A percentile compares a stretch with the other conserved stretches of the same genome.
Conservation (phyloP, 352 stramenopile species). For the Phytopythium vexans region DNA sequence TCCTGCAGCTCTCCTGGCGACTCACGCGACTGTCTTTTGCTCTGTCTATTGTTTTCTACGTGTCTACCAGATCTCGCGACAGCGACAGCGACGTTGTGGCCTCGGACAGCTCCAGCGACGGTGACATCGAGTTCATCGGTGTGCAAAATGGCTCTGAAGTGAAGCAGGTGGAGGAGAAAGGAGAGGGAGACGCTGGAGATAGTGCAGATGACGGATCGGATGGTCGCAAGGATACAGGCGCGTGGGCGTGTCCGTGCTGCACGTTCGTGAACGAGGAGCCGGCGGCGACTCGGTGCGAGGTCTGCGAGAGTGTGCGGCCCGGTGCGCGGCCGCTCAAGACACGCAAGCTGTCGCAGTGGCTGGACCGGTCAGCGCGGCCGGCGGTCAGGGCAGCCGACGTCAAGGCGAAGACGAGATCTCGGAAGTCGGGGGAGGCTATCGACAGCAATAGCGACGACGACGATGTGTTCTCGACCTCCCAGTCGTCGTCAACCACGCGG, state of each 20-base stretch:
- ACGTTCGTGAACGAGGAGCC: conserved; percentile 43
- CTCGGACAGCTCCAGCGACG: conserved; percentile 24
- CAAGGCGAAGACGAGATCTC: conserved; percentile 12
- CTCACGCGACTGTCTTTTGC: neutral
- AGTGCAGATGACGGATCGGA: too few relatives aligned
- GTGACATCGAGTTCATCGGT: conserved; percentile 12
- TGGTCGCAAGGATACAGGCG: too few relatives aligned
- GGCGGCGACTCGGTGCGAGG: conserved; percentile 20
- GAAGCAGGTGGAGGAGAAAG: neutral
- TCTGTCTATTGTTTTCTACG: neutral
- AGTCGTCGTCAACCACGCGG: too few relatives aligned
- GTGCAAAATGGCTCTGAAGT: neutral
- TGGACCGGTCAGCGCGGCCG: conserved; percentile 18
- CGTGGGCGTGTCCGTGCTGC: conserved; percentile 42
- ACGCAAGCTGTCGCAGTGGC: conserved; percentile 40
- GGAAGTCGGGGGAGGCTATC: conserved; percentile 20
- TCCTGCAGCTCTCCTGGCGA: neutral
- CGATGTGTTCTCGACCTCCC: conserved; percentile 8
- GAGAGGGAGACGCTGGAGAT: too few relatives aligned
- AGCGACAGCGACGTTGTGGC: neutral
- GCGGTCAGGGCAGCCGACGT: conserved; percentile 1
- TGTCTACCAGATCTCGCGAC: too few relatives aligned
- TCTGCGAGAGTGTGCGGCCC: conserved; percentile 34
- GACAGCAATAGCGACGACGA: conserved; percentile 34
- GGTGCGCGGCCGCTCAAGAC: conserved; percentile 15